Base-by-base conservation (phyloP, 1,139 yeast genomes). In the Yamadazyma taylorii region DNA sequence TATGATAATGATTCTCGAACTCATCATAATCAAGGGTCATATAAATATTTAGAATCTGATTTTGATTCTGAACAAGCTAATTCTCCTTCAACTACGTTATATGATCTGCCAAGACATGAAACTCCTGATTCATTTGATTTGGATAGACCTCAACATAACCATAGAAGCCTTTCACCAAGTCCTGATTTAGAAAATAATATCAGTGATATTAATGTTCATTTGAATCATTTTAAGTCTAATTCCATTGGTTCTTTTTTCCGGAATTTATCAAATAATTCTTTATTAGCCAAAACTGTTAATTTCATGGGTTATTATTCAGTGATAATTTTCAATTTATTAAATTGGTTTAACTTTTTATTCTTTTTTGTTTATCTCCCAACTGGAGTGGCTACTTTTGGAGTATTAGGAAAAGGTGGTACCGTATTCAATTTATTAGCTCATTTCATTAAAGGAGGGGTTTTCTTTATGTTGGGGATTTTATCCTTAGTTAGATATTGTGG, bases 391-490 rank as follows among this genome's bases (percentile, higher is more conserved):
- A 81, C 86, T 3, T 84, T 85, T 35, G 77, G 75, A 38, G 56
- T 83, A 27, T 60, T 88, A 50, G 97, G 96, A 24, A 63, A 76
- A 59, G 89, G 78, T 5, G 58, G 53, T 21, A 66, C 70, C 15
- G 82, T 90, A 5, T 92, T 85, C 64, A 89, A 87, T 54, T 63
- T 92, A 38, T 72, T 90, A 43, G 98, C 98, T 2, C 98, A 92
- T 61, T 87, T 88, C 71, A 90, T 92, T 58, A 92, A 92, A 61
- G 98, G 98, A 41, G 95, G 94, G 11, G 92, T 92, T 3, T 90
- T 92, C 58, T 74, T 88, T 46, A 51, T 75, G 3, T 68, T 85
- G 35, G 98, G 98, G 9, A 43, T 90, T 6, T 60, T 89, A 13
- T 75, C 95, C 12, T 69, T 92, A 35, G 85, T 89, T 3, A 78